phyloP scores from a whole-genome alignment of 805 yeast genomes.

The Cyberlindnera bimundalis region DNA sequence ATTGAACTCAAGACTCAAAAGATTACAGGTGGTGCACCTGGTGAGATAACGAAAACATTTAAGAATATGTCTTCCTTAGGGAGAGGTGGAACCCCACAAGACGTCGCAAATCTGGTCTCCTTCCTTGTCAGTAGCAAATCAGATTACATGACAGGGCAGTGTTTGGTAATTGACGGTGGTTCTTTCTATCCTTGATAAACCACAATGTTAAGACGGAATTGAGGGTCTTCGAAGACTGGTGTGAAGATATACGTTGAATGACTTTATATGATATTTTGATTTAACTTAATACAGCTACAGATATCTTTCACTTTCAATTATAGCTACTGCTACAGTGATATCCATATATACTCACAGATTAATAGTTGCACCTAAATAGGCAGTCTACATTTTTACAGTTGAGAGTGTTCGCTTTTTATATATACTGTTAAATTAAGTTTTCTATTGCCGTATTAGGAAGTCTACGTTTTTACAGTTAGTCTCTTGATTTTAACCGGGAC shows the following conservation, averaged over 20 bases:
- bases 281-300: not conserved
- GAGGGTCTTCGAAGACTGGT: too few species aligned
- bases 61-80: slow-evolving; percentile 32
- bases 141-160: slow-evolving; percentile 20
- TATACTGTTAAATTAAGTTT: not conserved
- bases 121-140: slow-evolving; percentile 36
- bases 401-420: too few species aligned
- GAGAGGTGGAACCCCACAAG: slow-evolving; percentile 35
- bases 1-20: slow-evolving; percentile 28
- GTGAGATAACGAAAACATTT: slow-evolving; percentile 24
- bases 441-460: not conserved
- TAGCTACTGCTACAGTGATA: too few species aligned
- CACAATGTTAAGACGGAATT: not conserved
- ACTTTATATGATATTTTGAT: not conserved
- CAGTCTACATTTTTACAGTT: too few species aligned
- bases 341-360: too few species aligned
- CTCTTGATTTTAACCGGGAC: too few species aligned
- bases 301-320: too few species aligned
- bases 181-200: not conserved
- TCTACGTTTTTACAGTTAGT: too few species aligned
- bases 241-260: not conserved
- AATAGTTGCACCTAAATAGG: too few species aligned
- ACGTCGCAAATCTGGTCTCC: slow-evolving; percentile 34
- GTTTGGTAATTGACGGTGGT: slow-evolving; percentile 4
- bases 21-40: slow-evolving; percentile 25